These are phyloP conservation scores for Pythium sukuiense DNA, from an alignment of 352 stramenopile genomes.

Conservation along the genomic window DNA sequence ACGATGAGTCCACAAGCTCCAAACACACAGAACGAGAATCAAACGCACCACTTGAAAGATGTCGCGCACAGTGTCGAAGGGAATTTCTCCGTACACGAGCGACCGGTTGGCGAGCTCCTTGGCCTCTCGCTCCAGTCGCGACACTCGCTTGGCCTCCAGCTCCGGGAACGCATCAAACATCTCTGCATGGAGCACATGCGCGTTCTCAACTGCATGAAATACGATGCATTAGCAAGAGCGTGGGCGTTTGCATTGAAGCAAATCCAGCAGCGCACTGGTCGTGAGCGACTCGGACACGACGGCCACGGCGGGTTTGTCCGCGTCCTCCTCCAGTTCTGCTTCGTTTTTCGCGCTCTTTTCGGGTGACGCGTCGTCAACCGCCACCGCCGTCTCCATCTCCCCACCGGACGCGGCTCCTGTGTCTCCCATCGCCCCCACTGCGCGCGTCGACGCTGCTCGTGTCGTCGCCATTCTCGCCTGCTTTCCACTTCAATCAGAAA, in stretches of 20 bases:
- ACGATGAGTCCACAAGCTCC: neutral
- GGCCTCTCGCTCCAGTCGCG: constrained; percentile 60
- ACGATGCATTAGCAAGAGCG: too few relatives aligned
- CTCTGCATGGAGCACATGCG: constrained; percentile 38
- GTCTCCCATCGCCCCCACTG: neutral
- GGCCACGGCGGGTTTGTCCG: constrained; percentile 13
- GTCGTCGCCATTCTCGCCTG: neutral
- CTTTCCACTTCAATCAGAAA: constrained; percentile 13
- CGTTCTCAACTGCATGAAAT: constrained; percentile 42
- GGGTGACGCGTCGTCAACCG: too few relatives aligned
- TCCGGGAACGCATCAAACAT: constrained; percentile 54
- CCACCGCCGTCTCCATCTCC: neutral
- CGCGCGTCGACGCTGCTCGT: neutral
- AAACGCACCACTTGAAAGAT: constrained; percentile 56
- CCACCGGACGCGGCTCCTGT: neutral
- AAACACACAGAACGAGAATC: neutral
- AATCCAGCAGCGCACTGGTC: constrained; percentile 16
- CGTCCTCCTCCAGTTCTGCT: constrained; percentile 6
- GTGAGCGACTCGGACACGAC: constrained; percentile 33
- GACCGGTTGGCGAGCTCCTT: constrained; percentile 64
- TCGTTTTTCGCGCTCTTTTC: neutral
- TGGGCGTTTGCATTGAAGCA: neutral
- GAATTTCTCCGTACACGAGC: constrained; percentile 67
- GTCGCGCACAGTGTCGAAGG: constrained; percentile 50
- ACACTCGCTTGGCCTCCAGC: constrained; percentile 52